A percentile compares a stretch with the other conserved stretches of the same genome.
phyloP scores from a whole-genome alignment of 1,139 yeast genomes.

The Yamadazyma spencermartinsiae region DNA sequence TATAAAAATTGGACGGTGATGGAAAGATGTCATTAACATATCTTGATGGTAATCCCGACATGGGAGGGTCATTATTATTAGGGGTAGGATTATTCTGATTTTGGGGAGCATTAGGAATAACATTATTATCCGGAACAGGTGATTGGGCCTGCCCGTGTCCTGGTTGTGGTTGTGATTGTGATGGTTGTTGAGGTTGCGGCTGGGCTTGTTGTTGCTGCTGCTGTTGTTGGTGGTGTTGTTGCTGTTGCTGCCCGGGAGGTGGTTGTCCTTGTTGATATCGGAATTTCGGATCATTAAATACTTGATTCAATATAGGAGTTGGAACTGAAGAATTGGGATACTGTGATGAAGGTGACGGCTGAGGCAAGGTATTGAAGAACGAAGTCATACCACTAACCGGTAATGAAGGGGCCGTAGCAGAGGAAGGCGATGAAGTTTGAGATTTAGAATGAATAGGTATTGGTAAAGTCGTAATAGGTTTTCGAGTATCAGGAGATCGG shows the following conservation, averaged over 20 bases:
- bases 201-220: not conserved
- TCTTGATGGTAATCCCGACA: slow-evolving; percentile 50
- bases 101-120: slow-evolving; percentile 6
- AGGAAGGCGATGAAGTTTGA: slow-evolving; percentile 46
- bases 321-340: slow-evolving; percentile 24
- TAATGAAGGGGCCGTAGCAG: slow-evolving; percentile 42
- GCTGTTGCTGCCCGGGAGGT: not conserved
- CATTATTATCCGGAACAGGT: slow-evolving; percentile 3
- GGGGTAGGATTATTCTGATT: slow-evolving; percentile 20
- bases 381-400: slow-evolving; percentile 27
- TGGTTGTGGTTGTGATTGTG: slow-evolving; percentile 30
- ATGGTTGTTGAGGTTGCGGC: slow-evolving; percentile 8
- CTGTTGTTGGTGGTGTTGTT: not conserved
- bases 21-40: slow-evolving; percentile 58
- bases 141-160: slow-evolving; percentile 9
- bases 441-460: slow-evolving; percentile 42
- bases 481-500: slow-evolving; percentile 38
- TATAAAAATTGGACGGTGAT: slow-evolving; percentile 52
- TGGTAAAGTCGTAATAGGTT: slow-evolving; percentile 37
- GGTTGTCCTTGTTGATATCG: slow-evolving; percentile 10
- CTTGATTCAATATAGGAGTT: slow-evolving; percentile 41
- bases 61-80: slow-evolving; percentile 50
- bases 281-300: slow-evolving; percentile 20
- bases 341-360: slow-evolving; percentile 29
- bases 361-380: slow-evolving; percentile 31